Evolutionary conservation across 129 eudicot genomes (phyloP), one percentile per base, ranked within the genome.

Genomic region (Arctium minus): DNA sequence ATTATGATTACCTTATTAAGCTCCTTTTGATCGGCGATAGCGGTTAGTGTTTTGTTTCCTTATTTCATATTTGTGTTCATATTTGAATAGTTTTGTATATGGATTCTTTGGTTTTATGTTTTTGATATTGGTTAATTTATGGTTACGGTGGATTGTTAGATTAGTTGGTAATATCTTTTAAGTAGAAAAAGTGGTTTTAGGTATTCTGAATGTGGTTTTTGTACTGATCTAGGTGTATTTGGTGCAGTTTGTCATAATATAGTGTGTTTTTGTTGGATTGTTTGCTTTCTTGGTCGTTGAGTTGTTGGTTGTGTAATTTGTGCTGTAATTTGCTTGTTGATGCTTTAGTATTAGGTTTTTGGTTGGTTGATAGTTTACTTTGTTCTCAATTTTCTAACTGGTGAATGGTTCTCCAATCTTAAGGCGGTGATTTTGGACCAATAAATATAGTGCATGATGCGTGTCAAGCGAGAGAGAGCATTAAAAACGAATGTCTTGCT

Each of bases 1-100:
- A 91, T 77, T 93, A 93, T 73, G 97, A 93, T 85, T 93, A 91
- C 82, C 97, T 93, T 81, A 85, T 93, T 79, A 93, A 93, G 92
- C 97, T 93, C 48, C 92, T 93, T 76, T 86, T 93, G 78, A 89
- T 93, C 82, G 95, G 97, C 62, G 97, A 93, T 71, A 93, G 93
- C 81, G 97, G 93, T 91, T 35, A 50, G 90, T 70, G 36, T 42
- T 65, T 78, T 72, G 4, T 32, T 65, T 76, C 27, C 8, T 60
- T 17, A 37, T 22, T 35, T 73, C 70, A 17, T 75, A 73, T 74
- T 27, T 22, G 50, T 40, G 70, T 82, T 67, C n/a, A 18, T 42
- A 50, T 13, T 78, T 75, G 67, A 10, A 73, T 56, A n/a, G 2
- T 70, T 65, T 56, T 35, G 75, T 77, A 29, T 64, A 17, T 56